phyloP scores from a whole-genome alignment of 2,329 filamentous ascomycete species.

The Lachnum nothofagi region DNA sequence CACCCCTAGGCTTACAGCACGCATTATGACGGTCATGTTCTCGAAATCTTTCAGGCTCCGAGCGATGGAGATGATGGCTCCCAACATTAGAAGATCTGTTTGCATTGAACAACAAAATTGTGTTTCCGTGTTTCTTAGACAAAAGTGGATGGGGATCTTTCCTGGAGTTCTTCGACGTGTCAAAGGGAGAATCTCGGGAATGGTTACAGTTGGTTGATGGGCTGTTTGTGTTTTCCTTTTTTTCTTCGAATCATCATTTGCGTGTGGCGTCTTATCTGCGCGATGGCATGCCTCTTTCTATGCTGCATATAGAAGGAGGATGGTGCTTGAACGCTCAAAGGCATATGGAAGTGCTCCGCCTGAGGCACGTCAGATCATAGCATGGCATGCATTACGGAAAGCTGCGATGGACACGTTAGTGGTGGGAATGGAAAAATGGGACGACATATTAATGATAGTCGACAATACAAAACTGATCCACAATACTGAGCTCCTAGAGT shows the following conservation, averaged over 20 bases:
- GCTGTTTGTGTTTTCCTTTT: slow-evolving; percentile 18
- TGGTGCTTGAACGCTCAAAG: slow-evolving; percentile 21
- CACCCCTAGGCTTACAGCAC: slow-evolving; percentile 27
- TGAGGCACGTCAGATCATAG: slow-evolving; percentile 22
- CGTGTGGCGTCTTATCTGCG: slow-evolving; percentile 23
- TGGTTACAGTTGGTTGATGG: slow-evolving; percentile 12
- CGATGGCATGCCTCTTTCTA: slow-evolving; percentile 17
- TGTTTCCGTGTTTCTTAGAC: slow-evolving; percentile 29
- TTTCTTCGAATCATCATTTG: slow-evolving; percentile 27
- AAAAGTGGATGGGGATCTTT: slow-evolving; percentile 28
- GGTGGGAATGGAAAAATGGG: slow-evolving; percentile 15
- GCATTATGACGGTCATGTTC: slow-evolving; percentile 34
- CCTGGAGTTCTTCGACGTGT: slow-evolving; percentile 20
- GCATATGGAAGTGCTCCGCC: slow-evolving; percentile 35
- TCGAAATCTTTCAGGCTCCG: slow-evolving; percentile 24
- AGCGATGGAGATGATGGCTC: slow-evolving; percentile 24
- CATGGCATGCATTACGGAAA: slow-evolving; percentile 10
- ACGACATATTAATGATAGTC: slow-evolving; percentile 8
- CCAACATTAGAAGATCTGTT: slow-evolving; percentile 29
- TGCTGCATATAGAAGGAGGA: slow-evolving; percentile 15
- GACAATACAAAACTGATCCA: slow-evolving; percentile 17
- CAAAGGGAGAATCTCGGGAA: slow-evolving; percentile 16
- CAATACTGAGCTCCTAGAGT: not conserved
- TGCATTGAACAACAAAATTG: slow-evolving; percentile 19
- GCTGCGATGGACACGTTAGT: slow-evolving; percentile 12